Base-by-base conservation (phyloP, 352 stramenopile species). In the Elongisporangium senticosum region DNA sequence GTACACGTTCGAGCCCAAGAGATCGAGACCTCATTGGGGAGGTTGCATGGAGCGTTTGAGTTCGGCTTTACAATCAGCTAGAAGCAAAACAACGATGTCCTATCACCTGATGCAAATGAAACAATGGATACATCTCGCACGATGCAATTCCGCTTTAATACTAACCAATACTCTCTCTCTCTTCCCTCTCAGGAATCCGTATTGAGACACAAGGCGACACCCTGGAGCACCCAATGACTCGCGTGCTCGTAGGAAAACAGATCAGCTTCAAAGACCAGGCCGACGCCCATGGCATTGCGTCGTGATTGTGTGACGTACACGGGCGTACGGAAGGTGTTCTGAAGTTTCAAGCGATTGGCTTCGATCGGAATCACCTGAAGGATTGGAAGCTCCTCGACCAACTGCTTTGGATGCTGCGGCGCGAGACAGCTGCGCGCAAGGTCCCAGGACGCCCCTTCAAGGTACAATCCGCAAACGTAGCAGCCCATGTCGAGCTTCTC, bases 301-400 rank as follows among this genome's bases (percentile, higher is more conserved):
- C 95, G 77, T 21, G 77, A 87, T 71, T 98, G 94, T 14, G 95
- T 98, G 22, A 98, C 94, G 69, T 98, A 98, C 53, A 98, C 95
- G 10, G 95, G 95, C 20, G 95, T 98, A 19, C 82, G 89, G 73
- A 98, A 98, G 1, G 92, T 98, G 64, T 97, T 96, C 49, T 98
- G 88, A 21, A 98, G 71, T 73, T 98, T 98, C 58, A 98, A 77
- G 23, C 96, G 96, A 52, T 83, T 95, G 20, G 89, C 90, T 70
- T 98, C 95, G 64, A 98, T 97, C 13, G 95, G 95, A 58, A 98
- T 98, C 14, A 98, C 89, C 57, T 98, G 87, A 40, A 98, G 69
- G 54, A 98, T 95, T 4, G 95, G 95, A 5, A 98, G 79, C 60
- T 97, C 84, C 58, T 96, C 87, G 1, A 98, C 90, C n/a, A 98